Base-by-base conservation (phyloP, 495 filamentous ascomycete species). In the Penicillium lividum region DNA sequence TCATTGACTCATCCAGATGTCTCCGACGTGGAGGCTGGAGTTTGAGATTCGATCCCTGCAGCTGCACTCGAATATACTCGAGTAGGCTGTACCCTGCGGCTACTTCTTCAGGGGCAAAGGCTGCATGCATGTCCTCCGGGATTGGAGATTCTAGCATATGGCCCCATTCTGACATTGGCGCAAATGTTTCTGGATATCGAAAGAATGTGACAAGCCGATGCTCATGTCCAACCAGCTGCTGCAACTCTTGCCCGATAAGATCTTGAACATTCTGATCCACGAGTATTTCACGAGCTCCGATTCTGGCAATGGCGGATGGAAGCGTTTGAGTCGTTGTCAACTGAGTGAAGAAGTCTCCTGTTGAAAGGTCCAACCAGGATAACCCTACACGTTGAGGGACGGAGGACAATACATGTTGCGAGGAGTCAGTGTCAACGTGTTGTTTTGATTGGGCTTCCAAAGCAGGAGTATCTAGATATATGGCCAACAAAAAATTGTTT, bases 351-450 rank as follows among this genome's bases (percentile, higher is more conserved):
- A 97, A 97, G 65, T 90, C 87, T 3, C 94, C 95, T 5, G 94
- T 99, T 30, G 93, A 96, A 8, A 98, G 74, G 72, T 99, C 94
- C 36, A 97, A 72, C 94, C 94, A 99, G 27, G 95, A 89, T 40
- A 99, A 73, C 9, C 95, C 95, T 58, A 95, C 79, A 60, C 65
- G 71, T 51, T 74, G 73, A 38, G 75, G 71, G 9, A 73, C 56
- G 30, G 76, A 73, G 15, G 73, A 66, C 58, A 77, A 52, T 25
- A 77, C 45, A 59, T 78, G 75, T 30, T 73, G 61, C 0, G 70
- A 64, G 1, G 66, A 58, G 29, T 64, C 57, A 13, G 29, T 29
- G 34, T 63, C 62, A 30, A 62, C 62, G 11, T 70, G 57, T 2
- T 59, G 51, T 10, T 62, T 62, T 25, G 63, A 56, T n/a, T 63